Base-by-base conservation (phyloP, 805 yeast species). In the Wickerhamiella galacta region DNA sequence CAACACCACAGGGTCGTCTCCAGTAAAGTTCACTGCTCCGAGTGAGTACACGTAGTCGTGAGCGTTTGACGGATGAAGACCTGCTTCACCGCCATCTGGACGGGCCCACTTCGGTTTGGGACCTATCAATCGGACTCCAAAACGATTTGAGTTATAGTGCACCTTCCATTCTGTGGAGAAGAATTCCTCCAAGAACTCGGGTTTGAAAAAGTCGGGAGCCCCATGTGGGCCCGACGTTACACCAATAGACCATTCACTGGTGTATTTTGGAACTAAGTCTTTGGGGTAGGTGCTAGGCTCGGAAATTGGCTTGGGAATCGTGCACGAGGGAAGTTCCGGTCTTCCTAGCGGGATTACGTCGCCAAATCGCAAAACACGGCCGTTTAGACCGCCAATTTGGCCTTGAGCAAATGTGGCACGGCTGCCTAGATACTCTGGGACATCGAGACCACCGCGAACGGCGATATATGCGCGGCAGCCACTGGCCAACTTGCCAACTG, bases 211-310 rank as follows among this genome's bases (percentile, higher is more conserved):
- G 54, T 87, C 98, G 14, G 96, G 96, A 4, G 95, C 72, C 1
- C 96, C 96, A 55, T 87, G 96, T 17, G 98, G 98, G 34, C 98
- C 98, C 54, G 92, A 75, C 8, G 94, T 82, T 30, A 85, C 95
- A 47, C 85, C 94, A 41, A 87, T 85, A 29, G 61, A 59, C 96
- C 96, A 87, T 36, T 63, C 66, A 25, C 59, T 54, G 19, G 61
- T 52, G 43, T 71, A 68, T 6, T 53, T 39, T 6, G 92, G 85
- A 39, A 74, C 57, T 35, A 70, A 42, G 7, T 68, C 48, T 25
- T 49, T 43, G 15, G 92, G 81, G 38, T 72, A 62, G 2, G 67
- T 44, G 9, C 50, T 40, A 30, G 94, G 93, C 35, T 61, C 75
- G 16, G 72, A 57, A 33, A 67, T 65, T 20, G 93, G 92, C 2